A percentile compares a stretch with the other conserved stretches of the same genome.
Conservation (phyloP, 352 stramenopile species). For the Phytophthora lateralis region DNA sequence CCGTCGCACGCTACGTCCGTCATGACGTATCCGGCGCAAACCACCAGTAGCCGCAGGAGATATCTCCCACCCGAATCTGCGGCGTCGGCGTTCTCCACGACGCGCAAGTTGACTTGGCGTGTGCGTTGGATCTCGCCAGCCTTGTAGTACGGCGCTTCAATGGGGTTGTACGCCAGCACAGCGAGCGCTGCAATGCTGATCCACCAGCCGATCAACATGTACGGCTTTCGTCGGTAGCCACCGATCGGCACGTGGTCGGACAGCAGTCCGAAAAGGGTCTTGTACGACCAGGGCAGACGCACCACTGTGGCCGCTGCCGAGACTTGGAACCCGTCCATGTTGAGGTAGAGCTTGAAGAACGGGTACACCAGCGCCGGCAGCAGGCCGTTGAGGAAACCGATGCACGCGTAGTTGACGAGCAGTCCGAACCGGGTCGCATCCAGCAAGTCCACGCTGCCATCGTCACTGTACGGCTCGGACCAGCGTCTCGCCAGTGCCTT, state of each 20-base stretch:
- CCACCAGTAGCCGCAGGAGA: slow-evolving; percentile 61
- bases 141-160: slow-evolving; percentile 58
- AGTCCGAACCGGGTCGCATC: slow-evolving; percentile 53
- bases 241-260: slow-evolving; percentile 69
- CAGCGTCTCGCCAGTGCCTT: slow-evolving; percentile 42
- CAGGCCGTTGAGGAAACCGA: slow-evolving; percentile 74
- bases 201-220: slow-evolving; percentile 74
- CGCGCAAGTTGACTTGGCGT: slow-evolving; percentile 35
- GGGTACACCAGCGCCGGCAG: slow-evolving; percentile 71
- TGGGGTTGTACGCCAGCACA: slow-evolving; percentile 55
- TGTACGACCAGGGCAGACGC: slow-evolving; percentile 74
- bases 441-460: slow-evolving; percentile 49
- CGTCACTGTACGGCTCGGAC: slow-evolving; percentile 47
- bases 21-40: slow-evolving; percentile 70
- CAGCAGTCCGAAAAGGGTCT: slow-evolving; percentile 77
- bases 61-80: slow-evolving; percentile 53
- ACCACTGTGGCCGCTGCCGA: slow-evolving; percentile 60
- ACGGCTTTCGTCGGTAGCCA: slow-evolving; percentile 70
- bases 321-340: slow-evolving; percentile 76
- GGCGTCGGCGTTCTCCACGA: slow-evolving; percentile 57
- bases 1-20: slow-evolving; percentile 69
- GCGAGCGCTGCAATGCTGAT: slow-evolving; percentile 44
- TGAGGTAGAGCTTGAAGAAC: slow-evolving; percentile 81
- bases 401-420: slow-evolving; percentile 74
- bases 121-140: slow-evolving; percentile 64